These are phyloP conservation scores for Calonectria crousiana DNA, from an alignment of 2,329 filamentous ascomycete genomes.

Conservation along the genomic window DNA sequence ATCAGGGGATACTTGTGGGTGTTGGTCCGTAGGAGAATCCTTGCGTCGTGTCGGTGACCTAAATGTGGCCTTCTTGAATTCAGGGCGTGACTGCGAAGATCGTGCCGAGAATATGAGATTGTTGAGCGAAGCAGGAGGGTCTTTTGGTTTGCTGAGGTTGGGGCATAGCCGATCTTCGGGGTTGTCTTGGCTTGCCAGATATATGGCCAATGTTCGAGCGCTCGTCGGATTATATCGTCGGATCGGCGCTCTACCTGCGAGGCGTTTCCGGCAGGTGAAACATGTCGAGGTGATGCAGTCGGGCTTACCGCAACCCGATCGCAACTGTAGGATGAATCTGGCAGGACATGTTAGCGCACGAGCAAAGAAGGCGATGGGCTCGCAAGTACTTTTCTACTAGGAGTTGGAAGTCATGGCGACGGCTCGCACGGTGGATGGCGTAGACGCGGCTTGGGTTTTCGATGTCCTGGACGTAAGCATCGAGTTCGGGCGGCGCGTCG, in stretches of 20 bases:
- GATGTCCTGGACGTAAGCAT: constrained; percentile 66
- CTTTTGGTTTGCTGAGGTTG: constrained; percentile 56
- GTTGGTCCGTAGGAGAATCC: constrained; percentile 14
- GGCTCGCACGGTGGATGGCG: constrained; percentile 69
- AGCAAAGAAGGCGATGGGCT: not conserved
- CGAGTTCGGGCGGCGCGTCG: constrained; percentile 71
- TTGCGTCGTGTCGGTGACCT: constrained; percentile 21
- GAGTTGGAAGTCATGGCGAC: constrained; percentile 74
- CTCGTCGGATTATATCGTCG: constrained; percentile 85
- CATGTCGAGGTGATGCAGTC: constrained; percentile 82
- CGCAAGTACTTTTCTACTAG: constrained; percentile 72
- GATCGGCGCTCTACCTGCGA: constrained; percentile 75
- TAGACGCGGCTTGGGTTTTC: constrained; percentile 73
- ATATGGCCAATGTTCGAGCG: constrained; percentile 83
- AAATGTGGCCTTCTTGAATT: constrained; percentile 29
- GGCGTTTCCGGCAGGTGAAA: constrained; percentile 80
- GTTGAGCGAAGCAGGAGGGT: constrained; percentile 59
- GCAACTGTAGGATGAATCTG: constrained; percentile 85
- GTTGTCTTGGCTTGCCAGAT: constrained; percentile 84
- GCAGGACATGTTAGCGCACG: constrained; percentile 29
- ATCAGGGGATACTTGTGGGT: constrained; percentile 10
- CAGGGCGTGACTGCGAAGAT: constrained; percentile 34
- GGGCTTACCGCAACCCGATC: constrained; percentile 79
- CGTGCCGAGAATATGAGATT: constrained; percentile 59
- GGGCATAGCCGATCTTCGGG: constrained; percentile 78